phyloP scores from a whole-genome alignment of 2,329 filamentous ascomycete genomes.

The Fusarium continuum region DNA sequence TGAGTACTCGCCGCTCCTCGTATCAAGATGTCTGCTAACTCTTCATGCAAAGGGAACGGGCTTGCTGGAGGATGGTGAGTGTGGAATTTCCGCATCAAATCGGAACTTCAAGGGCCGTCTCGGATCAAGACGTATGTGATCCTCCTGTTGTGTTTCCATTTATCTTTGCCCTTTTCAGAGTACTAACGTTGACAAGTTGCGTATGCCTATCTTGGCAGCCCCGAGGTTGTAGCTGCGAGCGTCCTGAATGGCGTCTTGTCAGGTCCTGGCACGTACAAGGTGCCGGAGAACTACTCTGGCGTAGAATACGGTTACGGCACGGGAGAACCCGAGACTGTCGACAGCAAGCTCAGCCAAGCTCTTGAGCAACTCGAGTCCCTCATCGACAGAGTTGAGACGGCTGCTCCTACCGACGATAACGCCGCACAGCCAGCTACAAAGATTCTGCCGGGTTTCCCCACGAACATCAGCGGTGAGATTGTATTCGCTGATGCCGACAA shows the following conservation, averaged over 20 bases:
- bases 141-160: too few relatives aligned
- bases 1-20: too few relatives aligned
- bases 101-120: conserved; percentile 31
- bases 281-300: too few relatives aligned
- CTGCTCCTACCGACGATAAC: conserved; percentile 17
- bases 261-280: conserved; percentile 81
- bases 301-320: too few relatives aligned
- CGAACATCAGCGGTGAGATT: conserved; percentile 84
- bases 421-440: conserved; percentile 65
- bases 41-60: too few relatives aligned
- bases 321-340: too few relatives aligned
- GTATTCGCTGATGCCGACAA: conserved; percentile 63
- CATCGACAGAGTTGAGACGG: background rate
- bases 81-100: conserved; percentile 75
- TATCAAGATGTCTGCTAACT: too few relatives aligned
- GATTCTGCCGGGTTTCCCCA: conserved; percentile 86
- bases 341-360: too few relatives aligned
- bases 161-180: too few relatives aligned
- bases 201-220: conserved; percentile 86
- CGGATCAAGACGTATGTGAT: too few relatives aligned
- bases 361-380: too few relatives aligned
- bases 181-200: too few relatives aligned
- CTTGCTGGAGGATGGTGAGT: conserved; percentile 83
- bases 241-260: conserved; percentile 77
- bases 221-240: conserved; percentile 91